Evolutionary conservation across 108 stramenopile species (phyloP), one percentile per base, ranked within the genome.

Genomic region (Chaetoceros muelleri): DNA sequence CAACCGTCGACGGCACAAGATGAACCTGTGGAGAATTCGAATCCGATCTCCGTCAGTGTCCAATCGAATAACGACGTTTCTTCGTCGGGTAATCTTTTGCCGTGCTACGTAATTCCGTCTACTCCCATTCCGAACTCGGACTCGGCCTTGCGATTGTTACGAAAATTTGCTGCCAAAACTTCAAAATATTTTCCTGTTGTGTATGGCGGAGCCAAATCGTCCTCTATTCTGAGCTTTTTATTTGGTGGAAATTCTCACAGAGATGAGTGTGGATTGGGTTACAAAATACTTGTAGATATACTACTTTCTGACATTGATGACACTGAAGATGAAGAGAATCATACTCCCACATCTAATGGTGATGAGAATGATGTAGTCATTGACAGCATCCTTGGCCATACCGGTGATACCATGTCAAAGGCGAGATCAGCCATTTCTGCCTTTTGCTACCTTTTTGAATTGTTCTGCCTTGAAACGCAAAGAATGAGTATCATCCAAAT

Each of bases 141-240:
- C 52, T 67, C 75, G 5, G 57, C 71, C 3, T 61, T 85, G n/a
- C 69, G 80, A 5, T 55, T 89, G 13, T 65, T 89, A 7, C 77
- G 80, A 10, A 85, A 85, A 57, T 89, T 89, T 69, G 64, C 73
- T 46, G 26, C 60, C 50, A 89, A 85, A 62, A 70, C 87, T 0
- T 23, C 58, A 19, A 76, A 71, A 24, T 26, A 45, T 28, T 53
- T 86, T 30, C 74, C 82, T 2, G 34, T 55, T n/a, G 56, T 63
- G 5, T 70, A 72, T 40, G 88, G 88, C n/a, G 88, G 84, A 18
- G 66, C 62, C 29, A 76, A 76, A 26, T 24, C 60, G 29, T 28
- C 45, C 18, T 50, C 57, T 8, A 64, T 80, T 54, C 57, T 73
- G 27, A 57, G 69, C 50, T 84, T 71, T 64, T 45, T 79, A 20